Evolutionary conservation across 768 basidiomycete genomes (phyloP).

Genomic region (Baorangia bicolor): DNA sequence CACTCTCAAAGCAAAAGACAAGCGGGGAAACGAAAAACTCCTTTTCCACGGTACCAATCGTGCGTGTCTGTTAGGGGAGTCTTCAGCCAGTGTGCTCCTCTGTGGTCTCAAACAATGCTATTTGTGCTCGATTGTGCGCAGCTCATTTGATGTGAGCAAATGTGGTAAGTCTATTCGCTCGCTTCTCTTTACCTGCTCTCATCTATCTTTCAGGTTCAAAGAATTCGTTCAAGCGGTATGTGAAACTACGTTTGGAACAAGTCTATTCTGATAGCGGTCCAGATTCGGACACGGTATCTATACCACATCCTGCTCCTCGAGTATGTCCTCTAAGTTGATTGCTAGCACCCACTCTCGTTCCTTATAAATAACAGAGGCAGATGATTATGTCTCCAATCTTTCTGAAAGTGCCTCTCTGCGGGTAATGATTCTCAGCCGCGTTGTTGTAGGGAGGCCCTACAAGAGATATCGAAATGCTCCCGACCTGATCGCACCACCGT

Average conservation of each 20-base stretch:
- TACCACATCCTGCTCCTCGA: slow-evolving; percentile 64
- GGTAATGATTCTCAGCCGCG: slow-evolving; percentile 56
- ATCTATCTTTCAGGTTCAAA: slow-evolving; percentile 43
- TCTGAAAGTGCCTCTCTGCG: slow-evolving; percentile 43
- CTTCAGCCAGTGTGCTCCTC: slow-evolving; percentile 41
- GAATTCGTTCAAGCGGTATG: slow-evolving; percentile 52
- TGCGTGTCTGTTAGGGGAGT: slow-evolving; percentile 57
- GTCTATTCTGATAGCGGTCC: neutral
- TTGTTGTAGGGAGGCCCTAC: slow-evolving; percentile 60
- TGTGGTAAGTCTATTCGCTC: slow-evolving; percentile 45
- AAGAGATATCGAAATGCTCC: slow-evolving; percentile 50
- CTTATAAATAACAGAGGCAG: slow-evolving; percentile 49
- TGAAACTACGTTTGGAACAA: neutral
- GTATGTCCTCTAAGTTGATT: slow-evolving; percentile 34
- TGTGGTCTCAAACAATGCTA: slow-evolving; percentile 51
- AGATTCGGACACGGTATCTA: slow-evolving; percentile 74
- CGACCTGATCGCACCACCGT: slow-evolving; percentile 48
- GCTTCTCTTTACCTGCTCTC: slow-evolving; percentile 2
- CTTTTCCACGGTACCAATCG: slow-evolving; percentile 71
- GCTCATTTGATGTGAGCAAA: slow-evolving; percentile 57
- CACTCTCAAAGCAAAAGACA: slow-evolving; percentile 25
- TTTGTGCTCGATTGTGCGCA: slow-evolving; percentile 55
- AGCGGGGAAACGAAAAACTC: slow-evolving; percentile 51
- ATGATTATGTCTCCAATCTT: slow-evolving; percentile 55
- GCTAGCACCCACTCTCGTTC: neutral